Base-by-base conservation (phyloP, 73 alveolate genomes). In the Effrenium voratum region DNA sequence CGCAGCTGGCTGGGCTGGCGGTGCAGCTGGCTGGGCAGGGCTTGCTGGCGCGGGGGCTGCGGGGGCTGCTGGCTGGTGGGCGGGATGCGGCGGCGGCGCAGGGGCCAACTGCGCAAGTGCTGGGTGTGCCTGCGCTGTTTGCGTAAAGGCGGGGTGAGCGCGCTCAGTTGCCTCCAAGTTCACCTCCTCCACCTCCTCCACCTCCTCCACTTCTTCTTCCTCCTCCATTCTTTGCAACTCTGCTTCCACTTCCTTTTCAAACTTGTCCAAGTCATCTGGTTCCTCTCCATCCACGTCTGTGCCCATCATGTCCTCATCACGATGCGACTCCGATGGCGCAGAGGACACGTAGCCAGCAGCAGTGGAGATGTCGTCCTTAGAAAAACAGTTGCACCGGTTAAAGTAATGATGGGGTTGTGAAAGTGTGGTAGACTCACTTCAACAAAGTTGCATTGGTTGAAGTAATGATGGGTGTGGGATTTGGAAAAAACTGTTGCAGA, bases 281-380 rank as follows among this genome's bases (percentile, higher is more conserved):
- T n/a, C n/a, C n/a, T n/a, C n/a, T n/a, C n/a, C n/a, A n/a, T n/a
- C n/a, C n/a, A n/a, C n/a, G n/a, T n/a, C n/a, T n/a, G n/a, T n/a
- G n/a, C n/a, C n/a, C n/a, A n/a, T n/a, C n/a, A n/a, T n/a, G 24
- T 70, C 82, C 4, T 36, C 82, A 19, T 16, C 82, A 5, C 49
- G 5, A 3, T 12, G 2, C 41, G 10, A 10, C 49, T 6, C 32
- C 16, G 45, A 26, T 3, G 47, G 49, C 6, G 6, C 44, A 3
- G 82, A 30, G 4, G 82, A n/a, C 3, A 38, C 4, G 4, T 32
- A 32, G 15, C 82, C 82, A 70, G 82, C 30, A 5, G 4, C 16
- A n/a, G 82, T 70, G 44, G 82, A 70, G 82, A 70, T 70, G 13
- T 70, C 82, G 16, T 47, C 82, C 82, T 70, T 36, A 32, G 82